phyloP scores from a whole-genome alignment of 2,329 filamentous ascomycete species.

The Cephalotrichum gorgonifer region DNA sequence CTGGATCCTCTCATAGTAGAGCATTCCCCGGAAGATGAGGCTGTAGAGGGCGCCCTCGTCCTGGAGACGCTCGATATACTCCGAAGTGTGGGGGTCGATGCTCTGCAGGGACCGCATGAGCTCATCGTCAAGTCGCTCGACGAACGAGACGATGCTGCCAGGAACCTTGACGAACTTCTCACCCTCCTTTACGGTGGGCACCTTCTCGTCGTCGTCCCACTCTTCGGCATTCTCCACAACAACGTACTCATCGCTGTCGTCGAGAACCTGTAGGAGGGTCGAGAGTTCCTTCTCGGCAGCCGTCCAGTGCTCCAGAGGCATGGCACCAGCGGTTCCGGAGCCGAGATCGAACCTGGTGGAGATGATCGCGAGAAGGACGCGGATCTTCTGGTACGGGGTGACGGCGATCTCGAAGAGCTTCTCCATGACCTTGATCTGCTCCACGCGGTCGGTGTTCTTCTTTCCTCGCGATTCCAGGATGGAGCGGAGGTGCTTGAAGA shows the following conservation, averaged over 20 bases:
- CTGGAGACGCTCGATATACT: slow-evolving; percentile 91
- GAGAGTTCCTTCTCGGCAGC: slow-evolving; percentile 79
- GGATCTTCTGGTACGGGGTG: slow-evolving; percentile 88
- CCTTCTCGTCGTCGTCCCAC: slow-evolving; percentile 98
- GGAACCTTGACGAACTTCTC: slow-evolving; percentile 84
- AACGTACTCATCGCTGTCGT: slow-evolving; percentile 68
- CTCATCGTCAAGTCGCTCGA: slow-evolving; percentile 94
- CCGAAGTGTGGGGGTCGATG: slow-evolving; percentile 96
- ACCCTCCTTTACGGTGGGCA: slow-evolving; percentile 59
- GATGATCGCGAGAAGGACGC: slow-evolving; percentile 82
- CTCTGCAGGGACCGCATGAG: slow-evolving; percentile 93
- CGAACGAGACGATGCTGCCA: slow-evolving; percentile 86
- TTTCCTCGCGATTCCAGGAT: slow-evolving; percentile 95
- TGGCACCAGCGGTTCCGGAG: slow-evolving; percentile 64
- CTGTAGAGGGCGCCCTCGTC: slow-evolving; percentile 89
- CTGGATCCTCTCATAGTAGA: slow-evolving; percentile 78
- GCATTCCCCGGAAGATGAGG: slow-evolving; percentile 75
- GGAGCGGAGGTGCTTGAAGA: slow-evolving; percentile 87
- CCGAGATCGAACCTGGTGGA: slow-evolving; percentile 92
- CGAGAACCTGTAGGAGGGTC: slow-evolving; percentile 66
- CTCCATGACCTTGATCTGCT: slow-evolving; percentile 97
- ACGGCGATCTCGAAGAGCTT: slow-evolving; percentile 82
- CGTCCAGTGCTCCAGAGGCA: slow-evolving; percentile 97
- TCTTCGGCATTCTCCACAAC: slow-evolving; percentile 90
- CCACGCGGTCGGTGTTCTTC: slow-evolving; percentile 92